Evolutionary conservation across 352 stramenopile genomes (phyloP).

Genomic region (Globisporangium emineosum): DNA sequence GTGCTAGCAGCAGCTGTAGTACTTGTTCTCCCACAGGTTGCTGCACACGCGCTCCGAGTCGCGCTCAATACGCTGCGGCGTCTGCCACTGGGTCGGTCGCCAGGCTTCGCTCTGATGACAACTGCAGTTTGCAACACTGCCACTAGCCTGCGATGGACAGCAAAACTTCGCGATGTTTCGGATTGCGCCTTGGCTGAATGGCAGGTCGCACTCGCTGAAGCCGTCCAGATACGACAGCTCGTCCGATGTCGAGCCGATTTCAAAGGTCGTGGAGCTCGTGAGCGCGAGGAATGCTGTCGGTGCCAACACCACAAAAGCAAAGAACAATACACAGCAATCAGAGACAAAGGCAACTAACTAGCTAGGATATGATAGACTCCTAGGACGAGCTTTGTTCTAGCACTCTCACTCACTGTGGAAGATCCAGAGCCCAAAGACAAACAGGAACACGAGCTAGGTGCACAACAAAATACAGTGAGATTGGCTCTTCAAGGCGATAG

Average conservation of each 20-base stretch:
- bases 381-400: too few relatives aligned
- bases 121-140: neutral
- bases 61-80: constrained; percentile 34
- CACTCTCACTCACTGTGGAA: constrained; percentile 44
- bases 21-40: constrained; percentile 65
- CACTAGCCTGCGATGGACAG: constrained; percentile 10
- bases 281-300: constrained; percentile 44
- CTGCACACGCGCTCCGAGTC: constrained; percentile 42
- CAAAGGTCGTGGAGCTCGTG: constrained; percentile 67
- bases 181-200: constrained; percentile 47
- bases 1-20: constrained; percentile 56
- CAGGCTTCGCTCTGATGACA: constrained; percentile 9
- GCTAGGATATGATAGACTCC: neutral
- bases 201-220: constrained; percentile 65
- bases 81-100: constrained; percentile 23
- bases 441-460: constrained; percentile 13
- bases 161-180: constrained; percentile 47
- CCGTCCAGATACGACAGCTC: constrained; percentile 62
- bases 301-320: neutral
- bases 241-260: constrained; percentile 48
- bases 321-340: neutral
- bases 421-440: constrained; percentile 22
- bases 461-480: neutral
- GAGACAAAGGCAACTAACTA: neutral
- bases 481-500: neutral